Evolutionary conservation across 2,329 filamentous ascomycete genomes (phyloP).

Genomic region (Tolypocladium capitatum): DNA sequence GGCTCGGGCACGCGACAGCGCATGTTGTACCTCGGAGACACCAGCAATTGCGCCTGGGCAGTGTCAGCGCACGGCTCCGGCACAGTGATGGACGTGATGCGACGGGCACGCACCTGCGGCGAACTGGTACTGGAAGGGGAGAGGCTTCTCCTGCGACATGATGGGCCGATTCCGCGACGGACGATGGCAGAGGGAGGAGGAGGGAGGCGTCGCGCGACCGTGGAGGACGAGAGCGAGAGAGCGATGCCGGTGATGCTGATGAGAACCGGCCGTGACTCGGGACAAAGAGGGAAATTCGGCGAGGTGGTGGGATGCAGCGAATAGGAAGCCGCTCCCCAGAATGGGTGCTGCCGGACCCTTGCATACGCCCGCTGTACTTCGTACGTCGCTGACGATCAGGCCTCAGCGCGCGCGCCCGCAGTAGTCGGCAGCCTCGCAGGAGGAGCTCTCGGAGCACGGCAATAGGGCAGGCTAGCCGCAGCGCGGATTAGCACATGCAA

Average conservation of each 20-base stretch:
- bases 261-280: not conserved
- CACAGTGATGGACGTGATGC: not conserved
- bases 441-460: too few species aligned
- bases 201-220: not conserved
- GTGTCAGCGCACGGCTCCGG: conserved; percentile 4
- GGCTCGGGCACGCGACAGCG: not conserved
- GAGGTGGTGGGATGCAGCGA: not conserved
- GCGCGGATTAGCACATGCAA: too few species aligned
- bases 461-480: too few species aligned
- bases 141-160: conserved; percentile 59
- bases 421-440: too few species aligned
- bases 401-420: too few species aligned
- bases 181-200: conserved; percentile 1
- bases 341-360: not conserved
- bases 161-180: conserved; percentile 18
- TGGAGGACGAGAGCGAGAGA: not conserved
- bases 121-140: conserved; percentile 92
- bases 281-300: not conserved
- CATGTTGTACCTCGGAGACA: conserved; percentile 69
- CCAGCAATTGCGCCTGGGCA: conserved; percentile 73
- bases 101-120: conserved; percentile 54
- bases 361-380: too few species aligned
- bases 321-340: not conserved
- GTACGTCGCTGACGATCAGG: too few species aligned
- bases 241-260: not conserved